Conservation (phyloP, 495 filamentous ascomycete genomes). For the Bacidia gigantensis region DNA sequence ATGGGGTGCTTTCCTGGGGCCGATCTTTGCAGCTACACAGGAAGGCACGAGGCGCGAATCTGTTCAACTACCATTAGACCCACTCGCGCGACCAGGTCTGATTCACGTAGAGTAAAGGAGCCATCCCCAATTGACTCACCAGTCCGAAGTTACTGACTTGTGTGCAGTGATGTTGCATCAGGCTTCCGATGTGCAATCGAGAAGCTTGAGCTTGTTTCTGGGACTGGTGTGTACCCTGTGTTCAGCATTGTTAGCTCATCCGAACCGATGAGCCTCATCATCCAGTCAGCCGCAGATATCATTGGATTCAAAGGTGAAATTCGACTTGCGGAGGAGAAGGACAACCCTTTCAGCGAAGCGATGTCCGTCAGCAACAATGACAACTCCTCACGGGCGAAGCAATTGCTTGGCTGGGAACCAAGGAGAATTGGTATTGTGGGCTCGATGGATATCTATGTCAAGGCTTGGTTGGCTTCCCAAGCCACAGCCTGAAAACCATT, state of each 20-base stretch:
- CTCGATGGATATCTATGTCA: too few relatives aligned
- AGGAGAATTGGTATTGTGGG: conserved; percentile 12
- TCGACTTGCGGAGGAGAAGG: conserved; percentile 15
- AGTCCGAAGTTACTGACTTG: too few relatives aligned
- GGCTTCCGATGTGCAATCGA: conserved; percentile 27
- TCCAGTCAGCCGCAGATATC: conserved; percentile 12
- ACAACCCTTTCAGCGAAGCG: conserved; percentile 20
- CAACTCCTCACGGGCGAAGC: conserved; percentile 23
- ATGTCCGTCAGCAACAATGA: conserved; percentile 19
- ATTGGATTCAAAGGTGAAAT: conserved; percentile 23
- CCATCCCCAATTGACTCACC: too few relatives aligned
- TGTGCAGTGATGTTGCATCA: conserved; percentile 28
- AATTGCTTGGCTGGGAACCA: conserved; percentile 28
- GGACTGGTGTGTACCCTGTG: conserved; percentile 26
- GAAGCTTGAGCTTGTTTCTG: conserved; percentile 21
- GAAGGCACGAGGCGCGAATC: too few relatives aligned
- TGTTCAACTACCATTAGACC: too few relatives aligned
- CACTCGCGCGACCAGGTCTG: too few relatives aligned
- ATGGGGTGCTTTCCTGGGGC: too few relatives aligned
- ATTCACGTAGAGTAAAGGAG: too few relatives aligned
- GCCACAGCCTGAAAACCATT: too few relatives aligned
- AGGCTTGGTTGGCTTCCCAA: too few relatives aligned
- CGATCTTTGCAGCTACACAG: too few relatives aligned
- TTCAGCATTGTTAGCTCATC: conserved; percentile 28
- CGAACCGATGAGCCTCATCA: conserved; percentile 22